These are phyloP conservation scores for Blastomyces gilchristii DNA, from an alignment of 2,329 filamentous ascomycete genomes.

Conservation along the genomic window DNA sequence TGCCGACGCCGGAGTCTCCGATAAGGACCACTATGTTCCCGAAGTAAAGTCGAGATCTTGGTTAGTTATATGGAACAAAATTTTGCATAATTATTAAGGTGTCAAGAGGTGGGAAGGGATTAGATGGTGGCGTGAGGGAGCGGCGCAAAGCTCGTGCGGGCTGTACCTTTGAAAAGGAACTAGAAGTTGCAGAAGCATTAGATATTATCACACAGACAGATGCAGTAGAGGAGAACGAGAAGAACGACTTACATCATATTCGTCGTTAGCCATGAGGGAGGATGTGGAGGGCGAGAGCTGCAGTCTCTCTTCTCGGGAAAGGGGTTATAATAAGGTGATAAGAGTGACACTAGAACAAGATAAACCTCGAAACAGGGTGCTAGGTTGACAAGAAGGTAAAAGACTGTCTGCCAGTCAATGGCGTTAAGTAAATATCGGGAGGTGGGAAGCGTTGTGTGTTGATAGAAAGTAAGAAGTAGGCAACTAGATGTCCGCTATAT, in stretches of 20 bases:
- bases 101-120: background rate
- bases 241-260: slow-evolving; percentile 80
- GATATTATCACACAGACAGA: background rate
- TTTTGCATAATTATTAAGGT: background rate
- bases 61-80: background rate
- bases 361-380: background rate
- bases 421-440: too few relatives aligned
- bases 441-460: background rate
- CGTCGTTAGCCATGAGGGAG: slow-evolving; percentile 87
- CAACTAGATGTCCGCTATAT: background rate
- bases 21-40: slow-evolving; percentile 74
- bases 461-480: background rate
- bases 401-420: background rate
- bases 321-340: background rate
- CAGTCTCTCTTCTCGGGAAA: background rate
- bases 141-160: slow-evolving; percentile 17
- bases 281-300: slow-evolving; percentile 15
- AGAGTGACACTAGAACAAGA: background rate
- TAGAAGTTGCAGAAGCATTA: slow-evolving; percentile 9
- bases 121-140: slow-evolving; percentile 17
- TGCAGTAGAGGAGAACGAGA: slow-evolving; percentile 15
- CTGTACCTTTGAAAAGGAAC: slow-evolving; percentile 97
- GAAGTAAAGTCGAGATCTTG: slow-evolving; percentile 10
- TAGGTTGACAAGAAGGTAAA: background rate
- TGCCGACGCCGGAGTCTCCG: slow-evolving; percentile 97